These are phyloP conservation scores for Trichoderma sp. DNA, from an alignment of 2,329 filamentous ascomycete genomes.

Conservation along the genomic window DNA sequence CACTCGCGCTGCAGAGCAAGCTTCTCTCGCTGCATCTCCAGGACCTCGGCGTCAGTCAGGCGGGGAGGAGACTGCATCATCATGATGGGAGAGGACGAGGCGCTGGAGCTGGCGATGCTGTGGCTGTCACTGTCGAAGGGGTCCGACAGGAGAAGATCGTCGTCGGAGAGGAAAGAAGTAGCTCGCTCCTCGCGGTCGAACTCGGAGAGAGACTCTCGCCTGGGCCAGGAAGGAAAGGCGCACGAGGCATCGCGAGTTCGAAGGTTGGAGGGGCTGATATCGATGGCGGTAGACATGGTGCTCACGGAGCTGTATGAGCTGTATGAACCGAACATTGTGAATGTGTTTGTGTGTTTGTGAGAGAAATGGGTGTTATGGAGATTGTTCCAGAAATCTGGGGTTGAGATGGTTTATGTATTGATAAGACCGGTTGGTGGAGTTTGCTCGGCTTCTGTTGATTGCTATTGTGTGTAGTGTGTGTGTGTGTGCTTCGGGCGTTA, in stretches of 20 bases:
- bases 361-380: not conserved
- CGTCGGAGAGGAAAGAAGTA: slow-evolving; percentile 62
- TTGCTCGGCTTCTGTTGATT: slow-evolving; percentile 6
- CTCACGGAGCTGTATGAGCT: slow-evolving; percentile 53
- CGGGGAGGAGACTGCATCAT: slow-evolving; percentile 38
- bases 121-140: slow-evolving; percentile 52
- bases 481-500: not conserved
- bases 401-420: slow-evolving; percentile 1
- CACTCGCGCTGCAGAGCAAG: slow-evolving; percentile 54
- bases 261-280: slow-evolving; percentile 46
- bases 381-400: slow-evolving; percentile 15
- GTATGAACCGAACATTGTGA: slow-evolving; percentile 52
- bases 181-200: slow-evolving; percentile 46
- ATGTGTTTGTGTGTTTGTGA: not conserved
- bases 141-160: slow-evolving; percentile 59
- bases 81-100: slow-evolving; percentile 38
- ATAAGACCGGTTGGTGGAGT: not conserved
- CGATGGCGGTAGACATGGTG: slow-evolving; percentile 46
- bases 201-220: slow-evolving; percentile 53
- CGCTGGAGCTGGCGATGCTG: slow-evolving; percentile 50
- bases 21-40: slow-evolving; percentile 54
- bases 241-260: slow-evolving; percentile 46
- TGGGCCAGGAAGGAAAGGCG: slow-evolving; percentile 62
- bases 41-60: slow-evolving; percentile 49
- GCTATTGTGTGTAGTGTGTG: not conserved